These are phyloP conservation scores for Colletotrichum musicola DNA, from an alignment of 2,329 filamentous ascomycete genomes.

Conservation along the genomic window DNA sequence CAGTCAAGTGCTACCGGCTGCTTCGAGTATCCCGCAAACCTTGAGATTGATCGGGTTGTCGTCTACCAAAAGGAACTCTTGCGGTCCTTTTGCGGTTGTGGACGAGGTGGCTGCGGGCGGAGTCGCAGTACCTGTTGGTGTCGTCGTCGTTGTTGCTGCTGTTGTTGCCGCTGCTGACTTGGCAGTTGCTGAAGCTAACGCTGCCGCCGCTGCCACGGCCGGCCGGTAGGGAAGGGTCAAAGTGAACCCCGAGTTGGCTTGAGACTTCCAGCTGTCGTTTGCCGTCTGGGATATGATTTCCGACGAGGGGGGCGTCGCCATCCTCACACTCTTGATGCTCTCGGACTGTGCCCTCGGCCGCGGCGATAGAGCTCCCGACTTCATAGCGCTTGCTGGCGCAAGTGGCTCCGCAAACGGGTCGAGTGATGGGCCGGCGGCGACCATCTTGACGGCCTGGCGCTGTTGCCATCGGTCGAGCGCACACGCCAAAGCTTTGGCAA, in stretches of 20 bases:
- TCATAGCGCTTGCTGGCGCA: not conserved
- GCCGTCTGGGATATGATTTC: constrained; percentile 13
- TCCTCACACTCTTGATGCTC: constrained; percentile 18
- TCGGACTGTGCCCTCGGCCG: constrained; percentile 31
- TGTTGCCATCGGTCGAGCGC: constrained; percentile 39
- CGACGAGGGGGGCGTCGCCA: not conserved
- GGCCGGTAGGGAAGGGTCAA: constrained; percentile 35
- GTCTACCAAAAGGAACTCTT: constrained; percentile 49
- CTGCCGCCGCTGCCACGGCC: not conserved
- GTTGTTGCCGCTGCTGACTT: not conserved
- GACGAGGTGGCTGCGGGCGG: not conserved
- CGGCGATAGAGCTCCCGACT: not conserved
- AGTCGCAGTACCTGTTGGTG: constrained; percentile 2
- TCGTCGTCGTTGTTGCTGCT: not conserved
- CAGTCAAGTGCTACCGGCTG: not conserved
- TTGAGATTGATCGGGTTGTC: constrained; percentile 53
- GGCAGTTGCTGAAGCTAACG: not conserved
- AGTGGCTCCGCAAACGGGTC: constrained; percentile 6
- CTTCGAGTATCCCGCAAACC: not conserved
- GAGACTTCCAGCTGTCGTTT: constrained; percentile 11
- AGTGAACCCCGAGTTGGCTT: constrained; percentile 21
- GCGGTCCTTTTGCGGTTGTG: not conserved
- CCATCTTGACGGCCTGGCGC: constrained; percentile 11
- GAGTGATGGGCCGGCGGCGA: constrained; percentile 10
- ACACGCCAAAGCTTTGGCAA: constrained; percentile 39